These are phyloP conservation scores for Backusella macrospora DNA, from an alignment of 192 early-diverging fungal species.

Conservation along the genomic window DNA sequence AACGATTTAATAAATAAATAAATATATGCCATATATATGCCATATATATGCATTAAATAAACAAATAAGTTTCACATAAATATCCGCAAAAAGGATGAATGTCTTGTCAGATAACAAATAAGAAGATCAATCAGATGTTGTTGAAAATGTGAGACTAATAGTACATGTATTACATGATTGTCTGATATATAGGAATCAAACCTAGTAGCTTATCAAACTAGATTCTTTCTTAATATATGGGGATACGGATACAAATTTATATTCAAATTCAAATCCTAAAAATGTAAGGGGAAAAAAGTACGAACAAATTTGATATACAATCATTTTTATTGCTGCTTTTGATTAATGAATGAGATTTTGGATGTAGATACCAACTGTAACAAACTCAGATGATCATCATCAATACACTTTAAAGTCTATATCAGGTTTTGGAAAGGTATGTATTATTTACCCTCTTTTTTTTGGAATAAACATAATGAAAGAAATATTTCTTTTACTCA, in stretches of 20 bases:
- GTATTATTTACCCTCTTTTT: not conserved
- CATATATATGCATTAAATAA: not conserved
- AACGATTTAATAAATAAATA: conserved; percentile 19
- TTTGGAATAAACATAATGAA: not conserved
- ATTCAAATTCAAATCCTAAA: not conserved
- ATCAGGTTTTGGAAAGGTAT: conserved; percentile 69
- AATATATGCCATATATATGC: not conserved
- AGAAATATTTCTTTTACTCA: conserved; percentile 35
- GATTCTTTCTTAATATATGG: conserved; percentile 74
- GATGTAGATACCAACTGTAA: conserved; percentile 47
- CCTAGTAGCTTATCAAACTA: conserved; percentile 53
- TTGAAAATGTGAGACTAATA: conserved; percentile 59
- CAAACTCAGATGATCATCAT: conserved; percentile 44
- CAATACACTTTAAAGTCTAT: conserved; percentile 80
- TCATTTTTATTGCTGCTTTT: not conserved
- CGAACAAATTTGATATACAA: conserved; percentile 23
- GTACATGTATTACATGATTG: too few relatives aligned
- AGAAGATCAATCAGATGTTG: conserved; percentile 62
- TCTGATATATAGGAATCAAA: not conserved
- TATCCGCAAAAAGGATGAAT: conserved; percentile 48
- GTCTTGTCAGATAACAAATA: conserved; percentile 77
- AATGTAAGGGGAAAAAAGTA: not conserved
- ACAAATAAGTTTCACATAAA: not conserved
- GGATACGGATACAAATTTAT: conserved; percentile 61
- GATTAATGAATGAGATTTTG: conserved; percentile 12